phyloP scores from a whole-genome alignment of 2,329 filamentous ascomycete species.

The Epichloe brachyelytri region DNA sequence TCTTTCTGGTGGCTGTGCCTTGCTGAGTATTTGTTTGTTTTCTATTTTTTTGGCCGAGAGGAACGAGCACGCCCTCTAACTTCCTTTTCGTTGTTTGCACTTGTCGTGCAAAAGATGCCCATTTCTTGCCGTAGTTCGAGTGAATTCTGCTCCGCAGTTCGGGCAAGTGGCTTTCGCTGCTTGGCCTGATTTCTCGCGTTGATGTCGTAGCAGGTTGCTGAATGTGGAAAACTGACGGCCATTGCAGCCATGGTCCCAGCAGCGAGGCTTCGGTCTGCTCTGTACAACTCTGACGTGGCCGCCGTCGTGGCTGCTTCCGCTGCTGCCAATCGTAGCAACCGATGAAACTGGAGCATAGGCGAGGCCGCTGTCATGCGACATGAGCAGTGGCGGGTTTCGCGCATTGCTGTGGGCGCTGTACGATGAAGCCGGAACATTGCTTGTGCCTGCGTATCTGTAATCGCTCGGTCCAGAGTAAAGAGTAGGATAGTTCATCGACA shows the following conservation, averaged over 20 bases:
- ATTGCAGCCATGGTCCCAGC: slow-evolving; percentile 95
- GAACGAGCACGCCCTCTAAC: not conserved
- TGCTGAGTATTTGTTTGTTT: not conserved
- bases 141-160: slow-evolving; percentile 87
- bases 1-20: not conserved
- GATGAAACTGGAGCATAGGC: slow-evolving; percentile 30
- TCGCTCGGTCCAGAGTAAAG: slow-evolving; percentile 21
- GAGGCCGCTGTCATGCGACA: slow-evolving; percentile 25
- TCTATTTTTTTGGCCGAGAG: not conserved
- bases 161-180: slow-evolving; percentile 81
- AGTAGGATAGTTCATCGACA: slow-evolving; percentile 31
- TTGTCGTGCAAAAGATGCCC: slow-evolving; percentile 80
- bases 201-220: slow-evolving; percentile 84
- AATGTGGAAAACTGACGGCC: slow-evolving; percentile 93
- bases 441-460: slow-evolving; percentile 25
- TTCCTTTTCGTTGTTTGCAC: slow-evolving; percentile 53
- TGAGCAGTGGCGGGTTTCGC: slow-evolving; percentile 25
- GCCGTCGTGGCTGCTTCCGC: slow-evolving; percentile 23
- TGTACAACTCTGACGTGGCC: slow-evolving; percentile 56
- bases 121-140: slow-evolving; percentile 75
- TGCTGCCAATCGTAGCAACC: slow-evolving; percentile 23
- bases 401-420: slow-evolving; percentile 15
- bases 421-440: not conserved
- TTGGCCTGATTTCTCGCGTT: slow-evolving; percentile 87
- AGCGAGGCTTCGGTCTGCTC: slow-evolving; percentile 81